Evolutionary conservation across 2,329 filamentous ascomycete species (phyloP), one percentile per base, ranked within the genome.

Genomic region (Sclerotinia spermophila): DNA sequence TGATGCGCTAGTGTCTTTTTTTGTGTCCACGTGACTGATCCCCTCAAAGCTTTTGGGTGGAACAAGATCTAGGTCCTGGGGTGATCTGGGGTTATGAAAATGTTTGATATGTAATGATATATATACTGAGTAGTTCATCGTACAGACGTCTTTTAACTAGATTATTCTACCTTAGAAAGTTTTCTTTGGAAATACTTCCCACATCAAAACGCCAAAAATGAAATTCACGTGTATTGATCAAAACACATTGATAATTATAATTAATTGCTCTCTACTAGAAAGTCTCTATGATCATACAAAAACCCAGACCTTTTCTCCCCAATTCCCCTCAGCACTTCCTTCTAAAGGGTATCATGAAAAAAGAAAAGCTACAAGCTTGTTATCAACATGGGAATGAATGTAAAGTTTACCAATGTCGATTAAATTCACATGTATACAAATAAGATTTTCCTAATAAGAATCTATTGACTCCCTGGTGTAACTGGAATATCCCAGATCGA

Each of bases 401-500:
- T 30, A 24, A 24, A 13, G 33, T 24, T 30, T 38, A 35, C 61
- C 40, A 27, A 27, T 15, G n/a, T 44, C 38, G 24, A 56, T 5
- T 48, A 7, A 48, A 21, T 27, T n/a, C 21, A 15, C 40, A 58
- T 30, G 45, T 44, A 66, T 48, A 66, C 51, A 30, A 33, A 30
- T 48, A 3, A 66, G 35, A 40, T 19, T 40, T 15, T 48, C n/a
- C 17, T 30, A 5, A 10, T 17, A 53, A 65, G 33, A 42, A 53
- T 53, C 33, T 53, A 65, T 65, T 65, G 24, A 40, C 71, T 73
- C 40, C 44, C 64, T 15, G 80, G 79, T 19, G 80, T 81, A 68
- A 80, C 79, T 5, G 80, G 80, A 60, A 81, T 73, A 30, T 79
- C 78, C 78, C 76, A 79, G 21, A 80, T 75, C 19, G 77, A 77